Base-by-base conservation (phyloP, 2,329 filamentous ascomycete genomes). In the Massarina eburnea region DNA sequence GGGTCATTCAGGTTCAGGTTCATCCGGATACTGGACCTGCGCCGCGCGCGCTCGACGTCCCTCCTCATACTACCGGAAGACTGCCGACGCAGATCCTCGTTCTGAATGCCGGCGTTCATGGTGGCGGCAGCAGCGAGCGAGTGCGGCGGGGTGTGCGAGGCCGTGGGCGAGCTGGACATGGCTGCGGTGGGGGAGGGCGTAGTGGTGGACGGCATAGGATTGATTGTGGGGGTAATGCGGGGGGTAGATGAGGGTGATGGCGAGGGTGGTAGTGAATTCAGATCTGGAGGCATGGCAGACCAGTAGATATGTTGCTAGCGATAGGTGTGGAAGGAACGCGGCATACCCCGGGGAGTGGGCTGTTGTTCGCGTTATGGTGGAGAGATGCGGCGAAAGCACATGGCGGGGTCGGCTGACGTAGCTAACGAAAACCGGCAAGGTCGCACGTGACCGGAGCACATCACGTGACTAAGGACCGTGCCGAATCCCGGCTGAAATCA, bases 41-140 rank as follows among this genome's bases (percentile, higher is more conserved):
- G 78, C 49, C 85, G 80, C 49, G 79, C 78, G 17, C 69, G 62
- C 40, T 71, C 66, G 9, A 67, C 60, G 30, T 67, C 62, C 48
- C 61, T 54, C 12, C 64, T 57, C 41, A 80, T 64, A 21, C 81
- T 82, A 57, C 71, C 80, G 4, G 82, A 81, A 2, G 70, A 71
- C 26, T 64, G 61, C 2, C 62, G 59, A 38, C 50, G 54, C 39
- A 80, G 80, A 30, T 81, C 76, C 61, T 87, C 81, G 52, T 80
- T 81, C 55, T 88, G 83, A 21, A 90, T 80, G 41, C 88, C 83
- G 21, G 88, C 86, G 66, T 92, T 92, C 70, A 91, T 80, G 34
- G 86, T 84, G 7, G 87, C 88, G 10, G 88, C 83, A 41, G 87
- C 88, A 64, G 88, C 87, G 8, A 94, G 78, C 12, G 87, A 90